Base-by-base conservation (phyloP, 176 grass and related monocot species). In the Oropetium thomaeum region DNA sequence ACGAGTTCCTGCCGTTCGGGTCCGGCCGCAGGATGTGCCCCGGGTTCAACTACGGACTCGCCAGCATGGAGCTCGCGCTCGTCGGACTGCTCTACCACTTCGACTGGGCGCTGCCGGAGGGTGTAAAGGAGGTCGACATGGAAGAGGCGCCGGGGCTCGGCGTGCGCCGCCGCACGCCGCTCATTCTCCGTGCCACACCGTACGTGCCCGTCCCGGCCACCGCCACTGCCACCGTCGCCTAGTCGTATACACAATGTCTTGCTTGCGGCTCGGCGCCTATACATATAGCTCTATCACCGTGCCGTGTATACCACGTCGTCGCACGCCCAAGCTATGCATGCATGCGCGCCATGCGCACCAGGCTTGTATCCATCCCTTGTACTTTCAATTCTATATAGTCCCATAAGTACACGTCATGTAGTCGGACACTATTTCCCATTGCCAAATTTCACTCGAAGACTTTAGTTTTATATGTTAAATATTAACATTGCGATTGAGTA, bases 1-100 rank as follows among this genome's bases (percentile, higher is more conserved):
- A 74, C 38, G 58, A 86, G 59, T 75, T 69, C 68, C 22, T 86
- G 35, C 76, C 83, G 0, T 86, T 86, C 55, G 83, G 83, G 1
- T 19, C 76, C 10, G 83, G 83, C 1, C 17, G 83, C 7, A 75
- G 76, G 43, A 80, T 86, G 9, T 86, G 83, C 54, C 76, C 58
- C 0, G 67, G 76, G 0, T 58, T 85, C 72, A 54, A 53, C 69
- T 71, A 71, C 51, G 74, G 32, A 3, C 34, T 73, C 11, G 31
- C 83, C 13, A 74, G 8, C 33, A 41, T 65, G 39, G 75, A 79
- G 58, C 68, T 85, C 37, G 42, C 57, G 3, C 25, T 85, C n/a
- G 83, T 39, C 2, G 51, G 57, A 25, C 23, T 85, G 4, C 31
- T 85, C 19, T 79, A 74, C 70, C 75, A 57, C 5, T 85, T 79